Evolutionary conservation across 768 basidiomycete genomes (phyloP).

Genomic region (Russula dissimulans): DNA sequence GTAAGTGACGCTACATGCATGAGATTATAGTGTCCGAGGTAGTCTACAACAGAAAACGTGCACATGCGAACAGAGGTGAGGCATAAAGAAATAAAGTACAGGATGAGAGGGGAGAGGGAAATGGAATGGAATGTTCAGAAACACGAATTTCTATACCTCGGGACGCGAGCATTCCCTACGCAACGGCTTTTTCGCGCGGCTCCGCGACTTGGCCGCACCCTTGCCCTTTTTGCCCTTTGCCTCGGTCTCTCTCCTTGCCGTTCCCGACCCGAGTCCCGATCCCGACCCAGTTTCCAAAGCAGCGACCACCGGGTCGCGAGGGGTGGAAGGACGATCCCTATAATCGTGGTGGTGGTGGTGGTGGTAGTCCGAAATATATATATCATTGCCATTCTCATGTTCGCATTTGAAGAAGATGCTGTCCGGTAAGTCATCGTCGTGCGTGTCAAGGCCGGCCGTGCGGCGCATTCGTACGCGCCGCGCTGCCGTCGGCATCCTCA

Average conservation of each 20-base stretch:
- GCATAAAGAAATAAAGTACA: background rate
- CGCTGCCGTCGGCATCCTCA: constrained; percentile 22
- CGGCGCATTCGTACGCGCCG: constrained; percentile 20
- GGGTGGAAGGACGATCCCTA: background rate
- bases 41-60: background rate
- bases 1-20: background rate
- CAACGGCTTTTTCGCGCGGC: constrained; percentile 1
- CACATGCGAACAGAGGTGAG: no score
- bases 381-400: background rate
- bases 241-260: background rate
- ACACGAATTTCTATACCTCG: background rate
- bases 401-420: constrained; percentile 19
- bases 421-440: constrained; percentile 21
- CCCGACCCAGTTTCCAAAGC: background rate
- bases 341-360: background rate
- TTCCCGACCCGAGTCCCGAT: background rate
- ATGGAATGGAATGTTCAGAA: no score
- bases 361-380: background rate
- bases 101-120: background rate
- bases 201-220: background rate
- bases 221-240: constrained; percentile 1
- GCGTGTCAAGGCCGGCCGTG: constrained; percentile 2
- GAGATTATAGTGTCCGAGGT: background rate
- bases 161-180: constrained; percentile 3
- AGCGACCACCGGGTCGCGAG: background rate